These are phyloP conservation scores for Thecaphora thlaspeos DNA, from an alignment of 1,284 basidiomycete species.

Conservation along the genomic window DNA sequence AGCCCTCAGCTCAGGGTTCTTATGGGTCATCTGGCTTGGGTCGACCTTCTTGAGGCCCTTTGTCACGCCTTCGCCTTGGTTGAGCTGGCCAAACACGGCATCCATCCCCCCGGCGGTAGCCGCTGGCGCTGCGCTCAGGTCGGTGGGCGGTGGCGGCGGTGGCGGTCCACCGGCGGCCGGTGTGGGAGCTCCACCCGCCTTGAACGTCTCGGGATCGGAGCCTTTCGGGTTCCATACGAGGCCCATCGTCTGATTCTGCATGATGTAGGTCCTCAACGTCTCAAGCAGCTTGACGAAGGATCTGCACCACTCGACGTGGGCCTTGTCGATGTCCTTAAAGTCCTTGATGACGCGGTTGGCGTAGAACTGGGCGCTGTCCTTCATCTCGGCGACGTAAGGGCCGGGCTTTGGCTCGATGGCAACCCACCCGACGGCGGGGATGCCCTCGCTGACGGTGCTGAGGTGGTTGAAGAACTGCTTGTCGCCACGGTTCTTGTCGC, in stretches of 20 bases:
- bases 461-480: conserved; percentile 81
- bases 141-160: conserved; percentile 59
- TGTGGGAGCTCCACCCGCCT: conserved; percentile 49
- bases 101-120: conserved; percentile 65
- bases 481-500: conserved; percentile 79
- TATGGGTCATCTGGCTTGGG: conserved; percentile 95
- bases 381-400: conserved; percentile 78
- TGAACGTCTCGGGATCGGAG: conserved; percentile 28
- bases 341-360: conserved; percentile 88
- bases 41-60: conserved; percentile 90
- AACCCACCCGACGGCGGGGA: conserved; percentile 87
- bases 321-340: conserved; percentile 79
- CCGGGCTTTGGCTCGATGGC: conserved; percentile 77
- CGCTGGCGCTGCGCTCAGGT: conserved; percentile 19
- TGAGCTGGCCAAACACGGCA: conserved; percentile 89
- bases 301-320: conserved; percentile 84
- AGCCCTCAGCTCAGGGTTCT: conserved; percentile 80
- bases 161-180: too few species aligned
- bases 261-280: conserved; percentile 76
- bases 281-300: conserved; percentile 73
- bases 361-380: conserved; percentile 86
- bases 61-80: conserved; percentile 85
- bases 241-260: conserved; percentile 83
- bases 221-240: conserved; percentile 78
- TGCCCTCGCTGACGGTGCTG: conserved; percentile 77